These are phyloP conservation scores for Monoraphidium neglectum DNA, from an alignment of 139 green algal species.

Conservation along the genomic window DNA sequence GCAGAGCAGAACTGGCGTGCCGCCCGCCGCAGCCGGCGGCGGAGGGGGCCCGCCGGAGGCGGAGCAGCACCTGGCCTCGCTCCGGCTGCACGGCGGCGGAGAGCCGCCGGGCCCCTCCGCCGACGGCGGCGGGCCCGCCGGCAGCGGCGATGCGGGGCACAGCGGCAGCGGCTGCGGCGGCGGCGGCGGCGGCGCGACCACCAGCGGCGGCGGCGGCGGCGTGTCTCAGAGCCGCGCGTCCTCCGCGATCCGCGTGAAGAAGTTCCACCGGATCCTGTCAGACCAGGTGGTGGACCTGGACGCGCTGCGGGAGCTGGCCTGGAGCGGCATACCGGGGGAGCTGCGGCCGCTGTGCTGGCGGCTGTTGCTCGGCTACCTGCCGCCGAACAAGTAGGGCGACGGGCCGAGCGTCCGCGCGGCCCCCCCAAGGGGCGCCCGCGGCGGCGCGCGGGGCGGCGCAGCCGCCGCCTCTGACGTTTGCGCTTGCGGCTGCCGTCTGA, in stretches of 20 bases:
- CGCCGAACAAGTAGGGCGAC: conserved; percentile 78
- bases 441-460: too few relatives aligned
- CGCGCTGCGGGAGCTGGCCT: conserved; percentile 85
- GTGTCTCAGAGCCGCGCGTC: conserved; percentile 52
- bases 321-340: conserved; percentile 83
- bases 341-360: conserved; percentile 87
- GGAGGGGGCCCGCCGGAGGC: neutral
- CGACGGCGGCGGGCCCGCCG: too few relatives aligned
- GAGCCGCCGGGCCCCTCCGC: neutral
- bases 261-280: conserved; percentile 71
- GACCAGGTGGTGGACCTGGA: conserved; percentile 80
- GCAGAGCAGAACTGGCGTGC: neutral
- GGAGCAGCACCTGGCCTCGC: neutral
- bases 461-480: too few relatives aligned
- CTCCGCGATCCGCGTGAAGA: conserved; percentile 61
- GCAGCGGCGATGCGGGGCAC: too few relatives aligned
- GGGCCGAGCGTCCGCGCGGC: too few relatives aligned
- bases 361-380: conserved; percentile 95
- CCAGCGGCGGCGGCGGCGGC: neutral
- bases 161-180: neutral
- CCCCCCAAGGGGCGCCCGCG: too few relatives aligned
- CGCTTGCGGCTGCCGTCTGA: too few relatives aligned
- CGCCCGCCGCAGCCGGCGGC: conserved; percentile 2
- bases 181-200: neutral
- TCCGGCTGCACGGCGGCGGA: neutral